Evolutionary conservation across 179 eudicot species (phyloP).

Genomic region (Amaranthus tricolor): DNA sequence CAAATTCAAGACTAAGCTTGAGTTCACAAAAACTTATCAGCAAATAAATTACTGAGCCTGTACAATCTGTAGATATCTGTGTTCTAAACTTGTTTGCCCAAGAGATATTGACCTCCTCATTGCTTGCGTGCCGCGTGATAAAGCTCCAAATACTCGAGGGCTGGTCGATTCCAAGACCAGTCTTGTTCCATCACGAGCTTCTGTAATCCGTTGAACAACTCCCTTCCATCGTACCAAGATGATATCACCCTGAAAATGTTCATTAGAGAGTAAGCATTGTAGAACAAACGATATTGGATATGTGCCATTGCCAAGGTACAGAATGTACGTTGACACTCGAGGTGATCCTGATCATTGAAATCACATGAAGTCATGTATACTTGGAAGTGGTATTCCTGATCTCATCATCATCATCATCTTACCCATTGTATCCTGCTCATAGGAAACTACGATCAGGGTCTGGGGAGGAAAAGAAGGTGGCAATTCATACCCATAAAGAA

Average conservation of each 20-base stretch:
- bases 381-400: no score
- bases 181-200: conserved; percentile 97
- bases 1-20: no score
- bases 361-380: no score
- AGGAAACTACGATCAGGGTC: no score
- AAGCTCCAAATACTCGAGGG: conserved; percentile 94
- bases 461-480: no score
- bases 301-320: no score
- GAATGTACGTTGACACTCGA: no score
- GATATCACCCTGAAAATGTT: conserved; percentile 66
- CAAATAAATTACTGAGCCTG: conserved; percentile 34
- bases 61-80: conserved; percentile 28
- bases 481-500: no score
- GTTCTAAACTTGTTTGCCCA: conserved; percentile 13
- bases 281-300: background rate
- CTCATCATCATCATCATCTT: no score
- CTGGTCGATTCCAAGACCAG: conserved; percentile 99
- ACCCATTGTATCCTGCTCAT: no score
- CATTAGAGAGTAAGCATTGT: background rate
- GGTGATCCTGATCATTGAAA: no score
- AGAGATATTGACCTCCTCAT: conserved; percentile 6
- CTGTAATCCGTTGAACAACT: conserved; percentile 75
- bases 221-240: conserved; percentile 75
- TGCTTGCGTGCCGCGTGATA: conserved; percentile 88
- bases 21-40: conserved; percentile 29